phyloP scores from a whole-genome alignment of 2,329 filamentous ascomycete genomes.

The Annulohypoxylon truncatum region DNA sequence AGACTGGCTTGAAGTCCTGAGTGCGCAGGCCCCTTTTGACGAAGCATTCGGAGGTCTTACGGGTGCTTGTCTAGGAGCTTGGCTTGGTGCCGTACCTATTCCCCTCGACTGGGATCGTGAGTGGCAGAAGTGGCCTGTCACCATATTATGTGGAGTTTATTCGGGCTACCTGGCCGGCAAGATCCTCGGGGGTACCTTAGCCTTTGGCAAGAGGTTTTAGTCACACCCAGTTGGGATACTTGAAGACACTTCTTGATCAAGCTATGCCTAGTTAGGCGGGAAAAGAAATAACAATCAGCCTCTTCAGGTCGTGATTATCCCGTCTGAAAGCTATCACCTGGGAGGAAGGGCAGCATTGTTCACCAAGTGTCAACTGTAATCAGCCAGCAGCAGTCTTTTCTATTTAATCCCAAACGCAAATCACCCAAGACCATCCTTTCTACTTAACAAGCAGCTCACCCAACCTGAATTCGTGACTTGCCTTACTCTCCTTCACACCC shows the following conservation, averaged over 20 bases:
- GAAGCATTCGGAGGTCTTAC: slow-evolving; percentile 84
- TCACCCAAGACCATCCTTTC: not conserved
- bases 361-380: not conserved
- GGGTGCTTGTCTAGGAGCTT: slow-evolving; percentile 84
- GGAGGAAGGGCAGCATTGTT: not conserved
- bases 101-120: slow-evolving; percentile 98
- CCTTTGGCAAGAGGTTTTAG: slow-evolving; percentile 59
- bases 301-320: not conserved
- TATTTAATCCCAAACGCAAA: not conserved
- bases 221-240: not conserved
- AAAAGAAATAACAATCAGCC: not conserved
- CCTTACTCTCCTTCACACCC: not conserved
- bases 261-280: not conserved
- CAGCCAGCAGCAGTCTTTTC: not conserved
- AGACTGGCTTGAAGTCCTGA: slow-evolving; percentile 77
- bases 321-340: not conserved
- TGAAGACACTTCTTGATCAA: not conserved
- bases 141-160: slow-evolving; percentile 86
- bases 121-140: slow-evolving; percentile 98
- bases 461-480: not conserved
- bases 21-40: slow-evolving; percentile 78
- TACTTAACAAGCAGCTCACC: not conserved
- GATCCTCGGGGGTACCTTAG: slow-evolving; percentile 64
- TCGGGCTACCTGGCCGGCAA: slow-evolving; percentile 80
- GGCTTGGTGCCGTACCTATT: slow-evolving; percentile 94